Conservation (phyloP, 2,329 filamentous ascomycete species). For the Plenodomus tracheiphilus region DNA sequence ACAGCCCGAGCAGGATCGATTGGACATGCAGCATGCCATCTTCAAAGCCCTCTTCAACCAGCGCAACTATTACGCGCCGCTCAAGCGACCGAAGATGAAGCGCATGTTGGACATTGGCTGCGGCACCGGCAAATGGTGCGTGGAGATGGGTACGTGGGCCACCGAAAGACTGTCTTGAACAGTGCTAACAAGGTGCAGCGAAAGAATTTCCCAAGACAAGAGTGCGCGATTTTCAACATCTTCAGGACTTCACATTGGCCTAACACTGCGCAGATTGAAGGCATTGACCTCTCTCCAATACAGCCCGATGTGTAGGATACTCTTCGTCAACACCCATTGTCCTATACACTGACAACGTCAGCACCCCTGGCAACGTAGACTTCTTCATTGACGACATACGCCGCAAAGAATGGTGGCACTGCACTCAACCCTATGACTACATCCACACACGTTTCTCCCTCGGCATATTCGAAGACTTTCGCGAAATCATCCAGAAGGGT, state of each 20-base stretch:
- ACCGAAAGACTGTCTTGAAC: too few relatives aligned
- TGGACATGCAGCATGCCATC: conserved; percentile 46
- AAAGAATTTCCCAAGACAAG: conserved; percentile 37
- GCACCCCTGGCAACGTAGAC: conserved; percentile 70
- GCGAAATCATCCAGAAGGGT: conserved; percentile 56
- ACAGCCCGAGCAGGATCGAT: conserved; percentile 44
- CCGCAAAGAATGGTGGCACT: conserved; percentile 60
- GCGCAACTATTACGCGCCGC: conserved; percentile 44
- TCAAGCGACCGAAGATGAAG: conserved; percentile 30
- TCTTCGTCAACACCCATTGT: background rate
- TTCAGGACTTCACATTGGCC: background rate
- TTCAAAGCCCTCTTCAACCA: conserved; percentile 42
- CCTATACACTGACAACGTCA: conserved; percentile 8
- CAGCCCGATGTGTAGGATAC: conserved; percentile 40
- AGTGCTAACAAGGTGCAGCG: conserved; percentile 31
- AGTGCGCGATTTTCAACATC: conserved; percentile 21
- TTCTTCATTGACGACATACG: conserved; percentile 74
- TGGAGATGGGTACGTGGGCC: conserved; percentile 44
- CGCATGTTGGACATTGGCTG: conserved; percentile 49
- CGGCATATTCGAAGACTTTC: conserved; percentile 62
- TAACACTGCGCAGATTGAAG: conserved; percentile 37
- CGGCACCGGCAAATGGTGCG: conserved; percentile 48
- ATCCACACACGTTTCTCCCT: conserved; percentile 63
- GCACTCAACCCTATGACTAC: conserved; percentile 55
- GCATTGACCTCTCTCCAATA: conserved; percentile 49